Base-by-base conservation (phyloP, 169 alveolate genomes). In the Eimeria necatrix region DNA sequence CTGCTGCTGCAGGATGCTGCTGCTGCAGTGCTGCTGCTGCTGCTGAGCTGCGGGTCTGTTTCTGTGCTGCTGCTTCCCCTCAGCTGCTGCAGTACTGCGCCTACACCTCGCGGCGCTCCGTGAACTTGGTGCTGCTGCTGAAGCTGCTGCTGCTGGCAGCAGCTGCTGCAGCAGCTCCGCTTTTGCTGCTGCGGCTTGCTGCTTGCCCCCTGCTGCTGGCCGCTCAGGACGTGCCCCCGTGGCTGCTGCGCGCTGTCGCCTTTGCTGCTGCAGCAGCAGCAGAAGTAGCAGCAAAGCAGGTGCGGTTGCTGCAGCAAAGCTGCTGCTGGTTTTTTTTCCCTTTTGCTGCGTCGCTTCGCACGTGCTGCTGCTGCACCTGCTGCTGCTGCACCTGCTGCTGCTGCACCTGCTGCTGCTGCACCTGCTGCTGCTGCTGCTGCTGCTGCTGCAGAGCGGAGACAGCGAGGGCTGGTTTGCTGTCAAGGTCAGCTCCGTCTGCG, bases 141-240 rank as follows among this genome's bases (percentile, higher is more conserved):
- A 73, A 73, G 84, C 52, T 73, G 56, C 10, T 73, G 84, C 84
- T 73, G 84, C 84, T 73, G 53, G 84, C 52, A 32, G 48, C 52
- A 73, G 84, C 84, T 20, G 84, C 84, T 12, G 84, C 84, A 26
- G 84, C 84, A 73, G 52, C 53, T 9, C 84, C 84, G 10, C n/a
- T 73, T 5, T 16, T 73, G 84, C 53, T 73, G 84, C 84, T 73
- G 84, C 84, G 20, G 84, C 84, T 73, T 8, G 84, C 84, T 12
- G 84, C 52, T 5, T n/a, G 18, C 46, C 84, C 84, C 7, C 53
- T 73, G 84, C 48, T 73, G 84, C 84, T 73, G 56, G 18, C 24
- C 46, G 18, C 84, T 26, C n/a, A 9, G 14, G 56, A 73, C 5
- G 84, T 32, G n/a, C 53, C 84, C n/a, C n/a, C 18, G 49, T 32